Conservation (phyloP, 768 basidiomycete species). For the Leccinellum luteum region DNA sequence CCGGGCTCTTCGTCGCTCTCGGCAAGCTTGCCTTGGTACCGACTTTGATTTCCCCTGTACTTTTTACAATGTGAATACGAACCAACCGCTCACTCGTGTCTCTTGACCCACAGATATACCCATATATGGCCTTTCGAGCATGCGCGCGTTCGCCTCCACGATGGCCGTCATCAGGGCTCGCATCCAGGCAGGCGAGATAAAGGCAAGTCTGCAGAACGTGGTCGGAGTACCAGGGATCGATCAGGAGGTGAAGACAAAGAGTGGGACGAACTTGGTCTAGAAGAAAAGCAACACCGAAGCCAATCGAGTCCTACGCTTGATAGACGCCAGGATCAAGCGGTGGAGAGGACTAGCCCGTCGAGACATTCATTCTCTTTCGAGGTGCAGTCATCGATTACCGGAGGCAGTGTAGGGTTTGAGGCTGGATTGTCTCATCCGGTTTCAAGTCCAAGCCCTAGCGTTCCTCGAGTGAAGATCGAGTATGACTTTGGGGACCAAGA, state of each 20-base stretch:
- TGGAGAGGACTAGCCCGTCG: not conserved
- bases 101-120: constrained; percentile 59
- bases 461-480: constrained; percentile 24
- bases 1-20: not conserved
- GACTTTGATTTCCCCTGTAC: not conserved
- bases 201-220: constrained; percentile 16
- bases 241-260: constrained; percentile 3
- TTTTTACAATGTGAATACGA: not conserved
- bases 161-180: constrained; percentile 34
- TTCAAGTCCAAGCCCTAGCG: not conserved
- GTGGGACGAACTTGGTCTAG: not conserved
- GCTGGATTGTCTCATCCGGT: not conserved
- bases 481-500: constrained; percentile 22
- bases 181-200: constrained; percentile 24
- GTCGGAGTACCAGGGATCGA: constrained; percentile 12
- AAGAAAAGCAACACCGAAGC: constrained; percentile 15
- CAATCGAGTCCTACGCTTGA: constrained; percentile 19
- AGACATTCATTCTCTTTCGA: constrained; percentile 10
- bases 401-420: not conserved
- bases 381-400: not conserved
- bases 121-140: constrained; percentile 99
- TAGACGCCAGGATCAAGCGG: not conserved
- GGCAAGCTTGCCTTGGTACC: not conserved
- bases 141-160: constrained; percentile 74
- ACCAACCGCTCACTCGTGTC: constrained; percentile 5